Base-by-base conservation (phyloP, 2,329 filamentous ascomycete species). In the Mycogone perniciosa region DNA sequence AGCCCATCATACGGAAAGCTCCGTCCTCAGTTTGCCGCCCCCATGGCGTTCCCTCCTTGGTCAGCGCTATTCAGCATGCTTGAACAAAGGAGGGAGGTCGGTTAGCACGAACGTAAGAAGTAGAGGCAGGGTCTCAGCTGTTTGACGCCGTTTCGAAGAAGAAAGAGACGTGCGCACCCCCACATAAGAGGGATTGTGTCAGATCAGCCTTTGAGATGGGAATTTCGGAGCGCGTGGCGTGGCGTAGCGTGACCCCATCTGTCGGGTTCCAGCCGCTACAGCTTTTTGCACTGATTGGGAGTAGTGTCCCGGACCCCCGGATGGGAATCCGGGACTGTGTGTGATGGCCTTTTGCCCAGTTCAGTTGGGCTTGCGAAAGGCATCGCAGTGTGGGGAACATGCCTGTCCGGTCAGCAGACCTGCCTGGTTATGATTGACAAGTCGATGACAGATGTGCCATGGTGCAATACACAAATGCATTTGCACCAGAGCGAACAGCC, bases 311-410 rank as follows among this genome's bases (percentile, higher is more conserved):
- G 20, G 20, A 20, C 20, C 20, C 20, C 20, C 20, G 20, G 20
- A 20, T 20, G 20, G 20, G 20, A 20, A 33, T n/a, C 33, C 41
- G 35, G 37, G 30, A 26, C 37, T 13, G 39, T 31, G 31, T 31
- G 44, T 30, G 38, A 20, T 34, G 13, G 31, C 38, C 42, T 40
- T 58, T 64, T 65, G 58, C 66, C 64, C 59, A 65, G 61, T 64
- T 48, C 47, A 66, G 66, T 55, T 57, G 60, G 54, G 54, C 62
- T 68, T 68, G 66, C 65, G 65, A 68, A 54, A 52, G 48, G 43
- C 33, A 8, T 11, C 33, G 48, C 37, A 45, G 33, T 46, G 50
- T 52, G 50, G 46, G 43, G 39, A 49, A 42, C 46, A 44, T 52
- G 46, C 45, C 41, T 31, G 38, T 46, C 44, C 35, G 34, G 46